Evolutionary conservation across 495 filamentous ascomycete species (phyloP).

Genomic region (Aspergillus bridgeri): DNA sequence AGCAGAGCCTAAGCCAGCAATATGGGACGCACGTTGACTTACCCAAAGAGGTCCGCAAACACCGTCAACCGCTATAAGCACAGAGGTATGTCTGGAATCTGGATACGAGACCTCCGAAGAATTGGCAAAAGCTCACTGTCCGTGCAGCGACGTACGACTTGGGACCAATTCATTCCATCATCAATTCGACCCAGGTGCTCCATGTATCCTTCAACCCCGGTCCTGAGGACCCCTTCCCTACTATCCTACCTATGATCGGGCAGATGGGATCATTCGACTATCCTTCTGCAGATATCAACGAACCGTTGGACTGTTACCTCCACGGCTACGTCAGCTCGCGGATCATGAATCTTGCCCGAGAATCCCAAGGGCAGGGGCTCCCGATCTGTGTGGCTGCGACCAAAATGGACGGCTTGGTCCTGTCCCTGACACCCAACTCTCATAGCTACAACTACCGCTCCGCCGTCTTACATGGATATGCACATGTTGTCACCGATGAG

Average conservation of each 20-base stretch:
- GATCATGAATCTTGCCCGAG: constrained; percentile 65
- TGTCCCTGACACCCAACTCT: constrained; percentile 71
- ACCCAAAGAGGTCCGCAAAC: constrained; percentile 63
- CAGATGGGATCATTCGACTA: constrained; percentile 69
- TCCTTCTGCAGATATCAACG: constrained; percentile 59
- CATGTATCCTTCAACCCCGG: constrained; percentile 77
- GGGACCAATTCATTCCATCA: constrained; percentile 71
- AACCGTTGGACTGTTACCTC: constrained; percentile 75
- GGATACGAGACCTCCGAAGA: no score
- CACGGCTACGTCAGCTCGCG: constrained; percentile 85
- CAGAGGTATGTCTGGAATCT: constrained; percentile 47
- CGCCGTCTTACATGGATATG: constrained; percentile 74
- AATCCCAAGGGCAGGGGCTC: constrained; percentile 47
- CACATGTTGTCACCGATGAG: constrained; percentile 58
- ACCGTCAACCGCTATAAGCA: constrained; percentile 69
- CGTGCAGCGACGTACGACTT: constrained; percentile 67
- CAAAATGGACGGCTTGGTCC: constrained; percentile 69
- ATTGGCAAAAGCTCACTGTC: neutral
- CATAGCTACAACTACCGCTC: constrained; percentile 91
- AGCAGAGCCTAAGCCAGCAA: neutral
- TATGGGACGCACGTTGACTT: constrained; percentile 57
- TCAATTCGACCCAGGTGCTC: constrained; percentile 72
- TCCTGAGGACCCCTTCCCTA: constrained; percentile 65
- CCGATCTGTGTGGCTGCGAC: constrained; percentile 65
- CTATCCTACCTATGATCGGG: constrained; percentile 84